phyloP scores from a whole-genome alignment of 2,329 filamentous ascomycete species.

The Xylaria sp. region DNA sequence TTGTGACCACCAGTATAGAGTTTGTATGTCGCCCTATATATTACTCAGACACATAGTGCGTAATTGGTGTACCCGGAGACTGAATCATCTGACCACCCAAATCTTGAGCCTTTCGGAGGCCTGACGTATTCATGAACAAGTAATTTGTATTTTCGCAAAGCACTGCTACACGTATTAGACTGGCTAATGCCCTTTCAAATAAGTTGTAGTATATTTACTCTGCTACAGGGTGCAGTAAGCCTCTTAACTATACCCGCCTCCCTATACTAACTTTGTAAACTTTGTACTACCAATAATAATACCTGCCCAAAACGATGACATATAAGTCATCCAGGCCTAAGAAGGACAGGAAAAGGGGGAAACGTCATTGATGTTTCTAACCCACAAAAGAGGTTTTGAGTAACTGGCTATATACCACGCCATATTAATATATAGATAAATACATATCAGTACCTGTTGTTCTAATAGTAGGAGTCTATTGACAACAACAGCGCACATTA shows the following conservation, averaged over 20 bases:
- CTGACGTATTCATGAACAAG: slow-evolving; percentile 1
- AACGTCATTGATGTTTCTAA: no score
- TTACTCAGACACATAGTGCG: background rate
- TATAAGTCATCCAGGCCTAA: no score
- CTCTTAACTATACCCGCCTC: background rate
- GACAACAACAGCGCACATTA: background rate
- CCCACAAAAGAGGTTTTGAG: no score
- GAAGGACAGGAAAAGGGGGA: no score
- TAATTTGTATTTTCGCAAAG: background rate
- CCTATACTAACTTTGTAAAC: background rate
- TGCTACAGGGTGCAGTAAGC: background rate
- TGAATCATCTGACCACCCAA: background rate
- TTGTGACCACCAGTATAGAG: background rate
- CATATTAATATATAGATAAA: background rate
- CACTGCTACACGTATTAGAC: background rate
- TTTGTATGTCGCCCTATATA: background rate
- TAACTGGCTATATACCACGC: no score
- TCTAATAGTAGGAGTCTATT: background rate
- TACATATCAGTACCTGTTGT: background rate
- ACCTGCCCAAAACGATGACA: no score
- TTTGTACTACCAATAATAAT: no score
- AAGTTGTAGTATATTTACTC: background rate
- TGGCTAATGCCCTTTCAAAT: background rate
- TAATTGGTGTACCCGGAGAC: background rate
- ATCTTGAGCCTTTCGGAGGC: background rate